A percentile compares a stretch with the other conserved stretches of the same genome.
These are phyloP conservation scores for Cadophora malorum DNA, from an alignment of 2,329 filamentous ascomycete species.

Conservation along the genomic window DNA sequence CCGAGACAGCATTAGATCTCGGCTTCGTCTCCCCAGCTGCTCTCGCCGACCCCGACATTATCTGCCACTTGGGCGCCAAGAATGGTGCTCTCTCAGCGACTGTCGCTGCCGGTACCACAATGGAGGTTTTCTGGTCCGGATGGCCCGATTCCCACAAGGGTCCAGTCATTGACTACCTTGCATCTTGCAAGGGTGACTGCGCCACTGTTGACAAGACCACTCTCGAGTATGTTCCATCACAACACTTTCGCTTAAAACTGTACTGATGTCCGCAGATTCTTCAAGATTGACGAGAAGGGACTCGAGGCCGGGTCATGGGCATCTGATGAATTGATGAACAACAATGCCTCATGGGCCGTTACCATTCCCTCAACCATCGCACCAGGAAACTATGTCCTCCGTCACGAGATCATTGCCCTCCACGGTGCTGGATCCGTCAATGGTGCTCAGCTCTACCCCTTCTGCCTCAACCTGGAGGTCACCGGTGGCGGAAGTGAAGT, in stretches of 20 bases:
- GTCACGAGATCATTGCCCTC: constrained; percentile 55
- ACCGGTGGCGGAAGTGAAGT: constrained; percentile 50
- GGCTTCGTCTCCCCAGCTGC: constrained; percentile 56
- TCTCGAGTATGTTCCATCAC: constrained; percentile 31
- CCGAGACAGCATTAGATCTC: constrained; percentile 50
- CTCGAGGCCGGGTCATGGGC: constrained; percentile 51
- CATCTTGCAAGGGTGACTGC: constrained; percentile 46
- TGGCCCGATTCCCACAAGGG: constrained; percentile 57
- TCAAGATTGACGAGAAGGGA: constrained; percentile 51
- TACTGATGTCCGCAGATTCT: constrained; percentile 29
- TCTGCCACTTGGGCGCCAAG: constrained; percentile 54
- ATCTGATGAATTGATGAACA: constrained; percentile 55
- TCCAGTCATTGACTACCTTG: constrained; percentile 43
- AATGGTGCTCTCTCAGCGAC: constrained; percentile 50
- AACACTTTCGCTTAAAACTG: background rate
- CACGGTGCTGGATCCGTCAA: constrained; percentile 44
- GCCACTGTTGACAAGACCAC: constrained; percentile 47
- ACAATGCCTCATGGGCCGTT: constrained; percentile 59
- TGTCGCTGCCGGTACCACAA: constrained; percentile 52
- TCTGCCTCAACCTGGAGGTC: constrained; percentile 57
- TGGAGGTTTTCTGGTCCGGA: constrained; percentile 55
- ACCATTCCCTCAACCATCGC: constrained; percentile 51
- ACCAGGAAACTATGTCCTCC: constrained; percentile 57
- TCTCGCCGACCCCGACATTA: constrained; percentile 52
- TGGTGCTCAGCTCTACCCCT: constrained; percentile 57